Percentiles rank a stretch among this genome's conserved stretches.
These are phyloP conservation scores for Cryptosporidium viatorum DNA, from an alignment of 169 alveolate genomes.

Conservation along the genomic window DNA sequence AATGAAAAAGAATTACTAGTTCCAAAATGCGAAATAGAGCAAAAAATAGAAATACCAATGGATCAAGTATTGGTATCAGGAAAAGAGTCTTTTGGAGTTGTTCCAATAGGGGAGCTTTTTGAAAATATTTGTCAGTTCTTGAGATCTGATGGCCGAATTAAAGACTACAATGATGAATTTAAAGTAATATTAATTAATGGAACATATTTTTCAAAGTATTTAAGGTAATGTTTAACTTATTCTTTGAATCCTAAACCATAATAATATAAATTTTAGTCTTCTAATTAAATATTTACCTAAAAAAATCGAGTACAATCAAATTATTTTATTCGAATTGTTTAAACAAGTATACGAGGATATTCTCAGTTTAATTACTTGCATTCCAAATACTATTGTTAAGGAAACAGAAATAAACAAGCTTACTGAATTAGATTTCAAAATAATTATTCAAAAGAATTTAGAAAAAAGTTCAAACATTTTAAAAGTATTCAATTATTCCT, in stretches of 20 bases:
- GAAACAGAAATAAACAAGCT: constrained; percentile 2
- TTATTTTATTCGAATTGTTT: background rate
- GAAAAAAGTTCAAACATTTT: background rate
- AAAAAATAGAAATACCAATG: constrained; percentile 8
- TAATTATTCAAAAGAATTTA: background rate
- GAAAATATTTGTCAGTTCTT: background rate
- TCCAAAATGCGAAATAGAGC: constrained; percentile 31
- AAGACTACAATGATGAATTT: background rate
- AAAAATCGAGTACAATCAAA: background rate
- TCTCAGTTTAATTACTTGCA: background rate
- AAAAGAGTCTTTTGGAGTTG: background rate
- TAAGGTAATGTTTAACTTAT: constrained; percentile 14
- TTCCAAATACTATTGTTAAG: background rate
- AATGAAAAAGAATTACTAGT: background rate
- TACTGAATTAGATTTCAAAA: background rate
- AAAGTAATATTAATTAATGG: constrained; percentile 4
- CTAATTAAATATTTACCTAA: constrained; percentile 6
- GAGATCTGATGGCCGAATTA: background rate
- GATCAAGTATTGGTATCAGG: background rate
- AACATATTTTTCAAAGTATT: constrained; percentile 8
- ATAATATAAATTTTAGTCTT: background rate
- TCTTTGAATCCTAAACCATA: background rate
- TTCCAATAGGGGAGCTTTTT: constrained; percentile 23
- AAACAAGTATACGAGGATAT: constrained; percentile 44
- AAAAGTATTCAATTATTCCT: background rate